Conservation (phyloP, 2,329 filamentous ascomycete species). For the Aspergillus pseudoglaucus region DNA sequence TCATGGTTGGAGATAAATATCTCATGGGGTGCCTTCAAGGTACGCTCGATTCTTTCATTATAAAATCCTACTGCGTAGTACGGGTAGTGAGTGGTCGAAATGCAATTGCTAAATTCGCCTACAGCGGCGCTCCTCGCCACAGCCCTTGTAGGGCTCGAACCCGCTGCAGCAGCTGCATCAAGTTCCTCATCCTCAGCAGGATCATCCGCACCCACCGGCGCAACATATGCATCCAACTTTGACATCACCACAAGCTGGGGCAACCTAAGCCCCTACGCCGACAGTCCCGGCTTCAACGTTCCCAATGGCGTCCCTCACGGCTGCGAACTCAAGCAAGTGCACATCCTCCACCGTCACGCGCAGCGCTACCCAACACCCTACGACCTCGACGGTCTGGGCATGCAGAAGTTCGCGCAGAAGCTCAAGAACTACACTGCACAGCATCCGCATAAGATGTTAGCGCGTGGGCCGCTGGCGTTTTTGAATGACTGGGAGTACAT, state of each 20-base stretch:
- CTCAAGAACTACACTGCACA: constrained; percentile 40
- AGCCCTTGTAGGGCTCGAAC: background rate
- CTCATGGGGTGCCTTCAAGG: too few relatives aligned
- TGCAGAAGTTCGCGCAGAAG: constrained; percentile 45
- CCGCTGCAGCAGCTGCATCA: constrained; percentile 1
- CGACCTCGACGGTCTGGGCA: constrained; percentile 45
- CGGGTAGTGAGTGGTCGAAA: too few relatives aligned
- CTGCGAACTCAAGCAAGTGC: constrained; percentile 52
- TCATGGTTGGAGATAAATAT: too few relatives aligned
- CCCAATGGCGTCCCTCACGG: constrained; percentile 45
- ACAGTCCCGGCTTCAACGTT: constrained; percentile 17
- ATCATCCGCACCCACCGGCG: constrained; percentile 15
- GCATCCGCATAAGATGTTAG: constrained; percentile 26
- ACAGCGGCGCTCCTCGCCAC: too few relatives aligned
- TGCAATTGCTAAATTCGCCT: too few relatives aligned
- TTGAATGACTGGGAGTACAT: constrained; percentile 48
- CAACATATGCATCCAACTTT: constrained; percentile 23
- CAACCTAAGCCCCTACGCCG: constrained; percentile 25
- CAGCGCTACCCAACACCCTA: constrained; percentile 46
- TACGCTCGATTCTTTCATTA: too few relatives aligned
- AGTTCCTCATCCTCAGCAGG: constrained; percentile 1
- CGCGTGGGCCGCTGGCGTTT: constrained; percentile 46
- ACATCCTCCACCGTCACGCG: constrained; percentile 50
- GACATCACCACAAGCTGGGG: constrained; percentile 26
- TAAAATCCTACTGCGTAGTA: too few relatives aligned